Percentiles rank a stretch among this genome's conserved stretches.
Evolutionary conservation across 2,329 filamentous ascomycete genomes (phyloP).

Genomic region (Aspergillus candidus): DNA sequence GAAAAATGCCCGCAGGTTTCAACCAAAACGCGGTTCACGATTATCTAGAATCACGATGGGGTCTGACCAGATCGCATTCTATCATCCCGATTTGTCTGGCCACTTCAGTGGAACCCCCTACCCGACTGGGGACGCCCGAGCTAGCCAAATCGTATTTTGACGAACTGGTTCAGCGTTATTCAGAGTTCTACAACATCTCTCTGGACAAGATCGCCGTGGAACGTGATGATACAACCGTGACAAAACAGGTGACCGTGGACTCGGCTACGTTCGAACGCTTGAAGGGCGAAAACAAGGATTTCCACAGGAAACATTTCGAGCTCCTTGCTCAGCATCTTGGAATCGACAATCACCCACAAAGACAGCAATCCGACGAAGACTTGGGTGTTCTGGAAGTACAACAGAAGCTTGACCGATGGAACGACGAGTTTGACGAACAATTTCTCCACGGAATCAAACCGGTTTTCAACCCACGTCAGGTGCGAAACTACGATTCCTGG

Average conservation of each 20-base stretch:
- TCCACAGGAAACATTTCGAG: constrained; percentile 8
- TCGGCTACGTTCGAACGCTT: not conserved
- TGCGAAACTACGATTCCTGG: constrained; percentile 28
- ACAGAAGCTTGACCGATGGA: constrained; percentile 19
- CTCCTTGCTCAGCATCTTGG: constrained; percentile 8
- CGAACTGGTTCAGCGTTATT: constrained; percentile 13
- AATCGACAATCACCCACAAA: not conserved
- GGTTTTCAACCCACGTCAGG: constrained; percentile 23
- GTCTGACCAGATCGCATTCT: constrained; percentile 16
- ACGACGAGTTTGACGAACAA: constrained; percentile 25
- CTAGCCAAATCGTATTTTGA: constrained; percentile 20
- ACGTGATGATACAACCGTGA: not conserved
- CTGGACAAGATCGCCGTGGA: not conserved
- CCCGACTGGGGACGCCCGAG: constrained; percentile 11
- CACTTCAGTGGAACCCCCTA: constrained; percentile 17
- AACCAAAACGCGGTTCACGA: constrained; percentile 13
- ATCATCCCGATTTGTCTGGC: constrained; percentile 18
- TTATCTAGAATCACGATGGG: constrained; percentile 23
- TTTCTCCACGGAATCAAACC: constrained; percentile 26
- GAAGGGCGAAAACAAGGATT: constrained; percentile 2
- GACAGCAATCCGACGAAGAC: not conserved
- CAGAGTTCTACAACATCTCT: constrained; percentile 8
- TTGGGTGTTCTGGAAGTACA: constrained; percentile 6
- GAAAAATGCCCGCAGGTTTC: constrained; percentile 27
- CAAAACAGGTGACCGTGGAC: not conserved